Evolutionary conservation across 257 asterid genomes (phyloP).

Genomic region (Fraxinus anomala): DNA sequence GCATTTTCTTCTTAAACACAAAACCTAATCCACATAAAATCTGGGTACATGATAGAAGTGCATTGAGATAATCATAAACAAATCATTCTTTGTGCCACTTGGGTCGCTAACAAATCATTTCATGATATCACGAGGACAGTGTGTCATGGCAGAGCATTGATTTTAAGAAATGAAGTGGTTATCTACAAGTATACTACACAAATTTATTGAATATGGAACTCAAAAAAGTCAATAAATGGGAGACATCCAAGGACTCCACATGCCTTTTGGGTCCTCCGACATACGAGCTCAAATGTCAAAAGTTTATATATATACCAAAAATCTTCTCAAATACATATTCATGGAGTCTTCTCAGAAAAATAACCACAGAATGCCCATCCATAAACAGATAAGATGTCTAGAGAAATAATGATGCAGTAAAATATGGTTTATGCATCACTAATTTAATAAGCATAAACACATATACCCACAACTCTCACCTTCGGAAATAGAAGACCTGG

Average conservation of each 20-base stretch:
- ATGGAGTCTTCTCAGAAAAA: not conserved
- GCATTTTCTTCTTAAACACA: not conserved
- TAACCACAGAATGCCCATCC: not conserved
- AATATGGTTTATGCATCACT: not conserved
- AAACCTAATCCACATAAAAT: not conserved
- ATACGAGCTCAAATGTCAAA: not conserved
- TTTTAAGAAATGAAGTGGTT: not conserved
- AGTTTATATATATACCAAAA: not conserved
- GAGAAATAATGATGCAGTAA: not conserved
- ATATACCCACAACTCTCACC: constrained; percentile 31
- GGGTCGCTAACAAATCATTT: not conserved
- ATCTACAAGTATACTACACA: not conserved
- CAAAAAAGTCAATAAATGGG: not conserved
- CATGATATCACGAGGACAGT: not conserved
- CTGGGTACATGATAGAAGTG: constrained; percentile 8
- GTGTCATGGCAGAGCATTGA: not conserved
- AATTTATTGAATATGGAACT: not conserved
- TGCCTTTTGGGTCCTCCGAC: not conserved
- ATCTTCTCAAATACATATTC: not conserved
- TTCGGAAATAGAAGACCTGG: constrained; percentile 60
- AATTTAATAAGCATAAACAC: not conserved
- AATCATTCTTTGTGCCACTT: not conserved
- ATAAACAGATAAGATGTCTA: not conserved
- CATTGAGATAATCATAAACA: constrained; percentile 5
- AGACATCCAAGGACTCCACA: not conserved